Percentiles rank a stretch among this genome's conserved stretches.
These are phyloP conservation scores for Physaria fendleri DNA, from an alignment of 345 rosid species.

Conservation along the genomic window DNA sequence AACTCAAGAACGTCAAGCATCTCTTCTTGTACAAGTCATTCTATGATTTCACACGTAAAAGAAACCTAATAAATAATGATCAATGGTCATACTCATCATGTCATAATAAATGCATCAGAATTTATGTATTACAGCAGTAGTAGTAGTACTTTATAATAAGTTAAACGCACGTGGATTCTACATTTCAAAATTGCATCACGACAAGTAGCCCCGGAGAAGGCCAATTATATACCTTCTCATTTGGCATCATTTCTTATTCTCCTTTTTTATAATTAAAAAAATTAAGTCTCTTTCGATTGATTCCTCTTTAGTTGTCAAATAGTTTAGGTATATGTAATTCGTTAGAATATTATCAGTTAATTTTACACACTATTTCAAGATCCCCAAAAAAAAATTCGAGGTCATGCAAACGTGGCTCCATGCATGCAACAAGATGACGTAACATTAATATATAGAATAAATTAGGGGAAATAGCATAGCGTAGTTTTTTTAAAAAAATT, in stretches of 20 bases:
- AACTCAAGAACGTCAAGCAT: conserved; percentile 4
- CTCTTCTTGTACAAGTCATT: neutral
- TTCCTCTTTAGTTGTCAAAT: neutral
- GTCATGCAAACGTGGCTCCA: neutral
- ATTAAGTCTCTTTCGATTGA: neutral
- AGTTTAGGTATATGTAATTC: neutral
- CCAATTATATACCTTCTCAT: conserved; percentile 8
- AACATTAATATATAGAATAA: neutral
- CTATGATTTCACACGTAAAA: conserved; percentile 17
- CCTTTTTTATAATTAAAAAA: neutral
- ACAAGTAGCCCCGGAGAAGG: neutral
- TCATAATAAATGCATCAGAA: neutral
- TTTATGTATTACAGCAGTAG: neutral
- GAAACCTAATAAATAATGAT: neutral
- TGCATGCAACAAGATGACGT: conserved; percentile 14
- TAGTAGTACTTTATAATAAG: neutral
- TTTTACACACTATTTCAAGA: neutral
- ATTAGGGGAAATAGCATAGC: too few species aligned
- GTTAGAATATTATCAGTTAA: neutral
- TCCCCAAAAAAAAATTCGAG: too few species aligned
- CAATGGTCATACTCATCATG: neutral
- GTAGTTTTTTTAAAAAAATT: too few species aligned
- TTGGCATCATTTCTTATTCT: neutral
- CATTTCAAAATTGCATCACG: conserved; percentile 3
- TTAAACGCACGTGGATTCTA: conserved; percentile 19